These are phyloP conservation scores for Rhizopogon roseolus DNA, from an alignment of 768 basidiomycete species.

Conservation along the genomic window DNA sequence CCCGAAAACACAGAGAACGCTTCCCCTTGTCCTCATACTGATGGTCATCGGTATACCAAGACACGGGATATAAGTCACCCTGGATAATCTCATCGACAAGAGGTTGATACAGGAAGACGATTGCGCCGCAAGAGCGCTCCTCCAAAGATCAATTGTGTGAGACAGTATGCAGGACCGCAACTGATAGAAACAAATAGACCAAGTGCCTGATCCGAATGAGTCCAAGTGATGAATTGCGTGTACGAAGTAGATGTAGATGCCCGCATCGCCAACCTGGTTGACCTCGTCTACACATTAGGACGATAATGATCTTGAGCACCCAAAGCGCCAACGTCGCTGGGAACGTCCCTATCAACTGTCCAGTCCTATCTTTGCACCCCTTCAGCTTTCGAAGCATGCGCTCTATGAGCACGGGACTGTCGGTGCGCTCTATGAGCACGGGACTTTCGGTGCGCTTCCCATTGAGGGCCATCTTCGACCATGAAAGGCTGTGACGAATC, in stretches of 20 bases:
- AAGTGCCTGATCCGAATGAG: not conserved
- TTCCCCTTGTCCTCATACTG: not conserved
- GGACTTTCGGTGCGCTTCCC: slow-evolving; percentile 55
- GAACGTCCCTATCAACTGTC: no score
- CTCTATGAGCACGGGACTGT: slow-evolving; percentile 50
- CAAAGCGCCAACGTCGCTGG: not conserved
- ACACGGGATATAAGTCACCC: not conserved
- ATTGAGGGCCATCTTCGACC: slow-evolving; percentile 51
- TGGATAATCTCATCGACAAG: not conserved
- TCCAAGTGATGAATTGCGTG: not conserved
- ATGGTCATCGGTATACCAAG: not conserved
- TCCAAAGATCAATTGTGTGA: not conserved
- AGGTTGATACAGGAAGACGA: not conserved
- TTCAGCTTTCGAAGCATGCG: slow-evolving; percentile 31
- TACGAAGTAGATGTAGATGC: no score
- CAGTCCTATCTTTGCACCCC: not conserved
- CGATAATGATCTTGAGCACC: not conserved
- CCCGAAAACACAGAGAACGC: not conserved
- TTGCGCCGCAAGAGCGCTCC: not conserved
- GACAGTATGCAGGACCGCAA: not conserved
- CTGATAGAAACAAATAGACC: not conserved
- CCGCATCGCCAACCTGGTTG: no score
- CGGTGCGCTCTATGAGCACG: slow-evolving; percentile 54
- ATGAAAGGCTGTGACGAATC: slow-evolving; percentile 54
- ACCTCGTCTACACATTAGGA: not conserved